Evolutionary conservation across 1,284 basidiomycete species (phyloP).

Genomic region (Puccinia sorghi): DNA sequence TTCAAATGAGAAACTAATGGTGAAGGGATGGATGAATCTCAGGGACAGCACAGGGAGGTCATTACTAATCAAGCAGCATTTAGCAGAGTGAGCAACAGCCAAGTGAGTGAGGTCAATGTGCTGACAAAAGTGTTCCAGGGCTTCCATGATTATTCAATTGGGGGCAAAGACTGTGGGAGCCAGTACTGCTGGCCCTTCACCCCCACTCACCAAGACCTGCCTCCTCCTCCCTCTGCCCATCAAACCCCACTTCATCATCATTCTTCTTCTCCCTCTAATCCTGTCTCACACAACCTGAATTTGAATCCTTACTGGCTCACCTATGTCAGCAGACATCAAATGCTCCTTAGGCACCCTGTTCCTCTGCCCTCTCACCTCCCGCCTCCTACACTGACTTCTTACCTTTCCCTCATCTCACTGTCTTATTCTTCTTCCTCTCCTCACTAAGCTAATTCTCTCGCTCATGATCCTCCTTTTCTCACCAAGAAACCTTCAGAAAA

Average conservation of each 20-base stretch:
- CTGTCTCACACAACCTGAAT: neutral
- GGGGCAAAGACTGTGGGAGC: neutral
- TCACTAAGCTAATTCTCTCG: too few species aligned
- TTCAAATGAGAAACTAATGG: neutral
- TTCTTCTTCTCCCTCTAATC: too few species aligned
- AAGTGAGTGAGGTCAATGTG: conserved; percentile 30
- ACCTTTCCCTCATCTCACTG: too few species aligned
- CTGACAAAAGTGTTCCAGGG: conserved; percentile 11
- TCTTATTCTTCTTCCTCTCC: too few species aligned
- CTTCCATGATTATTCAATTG: neutral
- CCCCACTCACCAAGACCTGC: too few species aligned
- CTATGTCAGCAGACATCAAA: conserved; percentile 24
- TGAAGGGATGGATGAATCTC: neutral
- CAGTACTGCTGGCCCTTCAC: neutral
- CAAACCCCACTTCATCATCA: too few species aligned
- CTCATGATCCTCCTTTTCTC: too few species aligned
- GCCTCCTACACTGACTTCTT: neutral
- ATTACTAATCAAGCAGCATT: conserved; percentile 74
- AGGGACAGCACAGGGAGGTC: conserved; percentile 12
- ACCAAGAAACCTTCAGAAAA: too few species aligned
- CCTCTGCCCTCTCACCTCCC: neutral
- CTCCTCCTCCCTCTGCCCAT: too few species aligned
- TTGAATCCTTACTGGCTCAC: conserved; percentile 42
- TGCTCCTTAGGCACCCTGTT: neutral
- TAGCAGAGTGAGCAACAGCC: conserved; percentile 65